A percentile compares a stretch with the other conserved stretches of the same genome.
Evolutionary conservation across 257 asterid genomes (phyloP).

Genomic region (Thymus quinquecostatus): DNA sequence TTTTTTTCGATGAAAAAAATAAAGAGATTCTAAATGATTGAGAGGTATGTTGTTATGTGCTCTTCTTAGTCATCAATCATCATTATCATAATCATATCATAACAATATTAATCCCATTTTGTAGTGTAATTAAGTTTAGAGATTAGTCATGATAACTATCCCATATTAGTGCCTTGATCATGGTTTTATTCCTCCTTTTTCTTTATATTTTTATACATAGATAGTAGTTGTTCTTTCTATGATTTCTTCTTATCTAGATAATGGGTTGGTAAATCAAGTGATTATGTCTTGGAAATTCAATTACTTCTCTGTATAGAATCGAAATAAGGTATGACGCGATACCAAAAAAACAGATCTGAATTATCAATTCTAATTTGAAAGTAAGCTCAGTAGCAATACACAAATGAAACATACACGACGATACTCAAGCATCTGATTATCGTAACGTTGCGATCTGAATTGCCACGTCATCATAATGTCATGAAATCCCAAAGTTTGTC

Average conservation of each 20-base stretch:
- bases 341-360: too few relatives aligned
- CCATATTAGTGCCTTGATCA: constrained; percentile 26
- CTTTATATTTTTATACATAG: constrained; percentile 9
- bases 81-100: constrained; percentile 26
- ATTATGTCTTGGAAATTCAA: constrained; percentile 16
- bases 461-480: constrained; percentile 15
- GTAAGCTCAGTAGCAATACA: too few relatives aligned
- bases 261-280: constrained; percentile 34
- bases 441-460: background rate
- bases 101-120: constrained; percentile 18
- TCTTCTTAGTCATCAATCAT: constrained; percentile 21
- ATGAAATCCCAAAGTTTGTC: constrained; percentile 30
- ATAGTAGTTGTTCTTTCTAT: background rate
- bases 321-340: too few relatives aligned
- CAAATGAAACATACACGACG: too few relatives aligned
- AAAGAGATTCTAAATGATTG: background rate
- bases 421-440: too few relatives aligned
- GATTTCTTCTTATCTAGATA: constrained; percentile 38
- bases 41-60: constrained; percentile 1
- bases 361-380: too few relatives aligned
- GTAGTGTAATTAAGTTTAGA: background rate
- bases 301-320: background rate
- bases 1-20: too few relatives aligned
- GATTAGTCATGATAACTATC: constrained; percentile 33
- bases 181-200: constrained; percentile 26